Evolutionary conservation across 345 rosid genomes (phyloP), one percentile per base, ranked within the genome.

Genomic region (Eutrema japonicum): DNA sequence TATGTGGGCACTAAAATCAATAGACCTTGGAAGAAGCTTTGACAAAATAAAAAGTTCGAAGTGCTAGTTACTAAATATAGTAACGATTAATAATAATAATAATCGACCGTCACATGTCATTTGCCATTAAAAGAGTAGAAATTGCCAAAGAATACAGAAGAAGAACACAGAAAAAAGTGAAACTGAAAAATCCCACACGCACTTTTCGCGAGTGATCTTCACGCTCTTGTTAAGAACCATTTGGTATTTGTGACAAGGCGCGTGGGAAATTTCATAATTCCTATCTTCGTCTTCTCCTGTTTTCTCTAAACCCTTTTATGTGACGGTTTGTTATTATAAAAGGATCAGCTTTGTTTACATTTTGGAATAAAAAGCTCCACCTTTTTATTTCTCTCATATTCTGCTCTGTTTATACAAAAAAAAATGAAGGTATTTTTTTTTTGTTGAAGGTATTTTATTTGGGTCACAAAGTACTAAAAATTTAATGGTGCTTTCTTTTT

Each of bases 371-470:
- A 41, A 41, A 58, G 49, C 41, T 3, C 27, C 10, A 8, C 10
- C 14, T 22, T 61, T 16, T 8, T 4, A 3, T 33, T 27, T 37
- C n/a, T 66, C 33, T 51, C 42, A 45, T 48, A 6, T 56, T 57
- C 52, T 45, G 37, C 41, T 57, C 61, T 45, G 11, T 66, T 22
- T 40, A 63, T 60, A 3, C 1, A 3, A 14, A 59, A 3, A 3
- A 49, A 9, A 57, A 74, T 75, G 73, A 75, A 32, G 68, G 78
- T 74, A 54, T 8, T 38, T 22, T 22, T 22, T 22, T 22, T 1
- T 22, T 22, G 26, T 22, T 22, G 26, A 22, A 22, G 26, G 26
- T 22, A 22, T 14, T 2, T 53, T 35, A 0, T 18, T 16, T 18
- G 18, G 14, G 45, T 32, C 13, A 10, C 38, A 64, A 57, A 14